phyloP scores from a whole-genome alignment of 306 rosid species.

The Gynostemma pentaphyllum region DNA sequence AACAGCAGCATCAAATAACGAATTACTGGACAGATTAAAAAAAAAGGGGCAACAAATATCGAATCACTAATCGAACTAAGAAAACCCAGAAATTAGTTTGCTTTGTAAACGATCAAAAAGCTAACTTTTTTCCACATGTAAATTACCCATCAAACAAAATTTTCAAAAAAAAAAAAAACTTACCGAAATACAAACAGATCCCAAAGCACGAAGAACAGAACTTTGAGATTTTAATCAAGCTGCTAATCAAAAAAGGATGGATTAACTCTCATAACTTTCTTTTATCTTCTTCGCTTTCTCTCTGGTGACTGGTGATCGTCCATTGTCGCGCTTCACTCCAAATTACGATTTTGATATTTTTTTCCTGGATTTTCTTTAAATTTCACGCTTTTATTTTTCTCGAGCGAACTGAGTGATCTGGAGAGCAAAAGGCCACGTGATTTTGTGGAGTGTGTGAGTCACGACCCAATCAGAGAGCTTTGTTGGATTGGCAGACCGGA shows the following conservation, averaged over 20 bases:
- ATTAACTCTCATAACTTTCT: background rate
- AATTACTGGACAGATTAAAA: background rate
- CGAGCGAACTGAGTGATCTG: too few relatives aligned
- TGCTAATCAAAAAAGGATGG: background rate
- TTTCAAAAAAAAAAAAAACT: background rate
- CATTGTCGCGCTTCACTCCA: too few relatives aligned
- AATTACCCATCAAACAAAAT: background rate
- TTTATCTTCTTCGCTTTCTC: too few relatives aligned
- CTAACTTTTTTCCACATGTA: background rate
- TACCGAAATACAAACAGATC: slow-evolving; percentile 7
- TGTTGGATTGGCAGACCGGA: too few relatives aligned
- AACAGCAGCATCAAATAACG: background rate
- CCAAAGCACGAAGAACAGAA: background rate
- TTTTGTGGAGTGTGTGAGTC: too few relatives aligned
- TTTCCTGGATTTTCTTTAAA: too few relatives aligned
- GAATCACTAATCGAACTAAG: background rate
- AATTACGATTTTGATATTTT: too few relatives aligned
- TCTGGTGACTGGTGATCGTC: too few relatives aligned
- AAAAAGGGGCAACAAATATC: background rate
- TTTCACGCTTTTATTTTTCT: too few relatives aligned
- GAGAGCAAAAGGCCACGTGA: too few relatives aligned
- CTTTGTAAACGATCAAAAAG: background rate
- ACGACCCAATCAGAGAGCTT: too few relatives aligned
- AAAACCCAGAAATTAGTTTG: background rate
- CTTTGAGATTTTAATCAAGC: slow-evolving; percentile 9